A percentile compares a stretch with the other conserved stretches of the same genome.
These are phyloP conservation scores for Helicocarpus griseus DNA, from an alignment of 2,329 filamentous ascomycete species.

Conservation along the genomic window DNA sequence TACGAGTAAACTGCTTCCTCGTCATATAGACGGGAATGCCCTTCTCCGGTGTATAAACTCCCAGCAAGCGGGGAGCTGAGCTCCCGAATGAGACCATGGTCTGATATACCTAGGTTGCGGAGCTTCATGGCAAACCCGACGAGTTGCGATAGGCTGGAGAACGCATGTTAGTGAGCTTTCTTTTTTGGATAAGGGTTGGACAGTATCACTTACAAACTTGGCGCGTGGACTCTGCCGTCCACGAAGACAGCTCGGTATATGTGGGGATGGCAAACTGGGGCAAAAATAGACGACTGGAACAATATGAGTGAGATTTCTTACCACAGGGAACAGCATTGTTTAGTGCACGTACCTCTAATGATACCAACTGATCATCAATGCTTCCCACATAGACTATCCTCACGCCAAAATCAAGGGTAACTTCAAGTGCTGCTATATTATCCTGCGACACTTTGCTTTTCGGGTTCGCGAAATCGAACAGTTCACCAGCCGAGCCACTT, in stretches of 20 bases:
- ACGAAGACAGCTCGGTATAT: constrained; percentile 95
- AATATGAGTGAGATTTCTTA: background rate
- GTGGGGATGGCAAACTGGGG: constrained; percentile 77
- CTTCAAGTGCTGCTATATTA: constrained; percentile 66
- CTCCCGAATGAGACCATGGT: constrained; percentile 88
- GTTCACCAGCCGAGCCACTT: constrained; percentile 81
- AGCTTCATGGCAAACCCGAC: constrained; percentile 90
- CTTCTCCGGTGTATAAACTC: constrained; percentile 82
- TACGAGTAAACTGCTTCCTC: constrained; percentile 75
- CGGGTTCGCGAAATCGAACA: constrained; percentile 85
- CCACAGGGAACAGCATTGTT: background rate
- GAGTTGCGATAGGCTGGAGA: constrained; percentile 63
- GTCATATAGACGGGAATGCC: constrained; percentile 87
- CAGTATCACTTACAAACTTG: constrained; percentile 60
- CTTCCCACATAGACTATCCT: constrained; percentile 83
- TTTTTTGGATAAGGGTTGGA: background rate
- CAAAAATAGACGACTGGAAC: constrained; percentile 67
- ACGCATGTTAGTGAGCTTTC: background rate
- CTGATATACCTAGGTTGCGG: constrained; percentile 82
- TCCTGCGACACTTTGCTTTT: constrained; percentile 72
- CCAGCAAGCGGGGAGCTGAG: constrained; percentile 81
- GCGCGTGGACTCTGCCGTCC: constrained; percentile 81
- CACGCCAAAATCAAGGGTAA: constrained; percentile 66
- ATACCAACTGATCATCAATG: constrained; percentile 94
- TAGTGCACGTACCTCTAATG: constrained; percentile 57